These are phyloP conservation scores for Aschersonia sp. DNA, from an alignment of 2,329 filamentous ascomycete genomes.

Conservation along the genomic window DNA sequence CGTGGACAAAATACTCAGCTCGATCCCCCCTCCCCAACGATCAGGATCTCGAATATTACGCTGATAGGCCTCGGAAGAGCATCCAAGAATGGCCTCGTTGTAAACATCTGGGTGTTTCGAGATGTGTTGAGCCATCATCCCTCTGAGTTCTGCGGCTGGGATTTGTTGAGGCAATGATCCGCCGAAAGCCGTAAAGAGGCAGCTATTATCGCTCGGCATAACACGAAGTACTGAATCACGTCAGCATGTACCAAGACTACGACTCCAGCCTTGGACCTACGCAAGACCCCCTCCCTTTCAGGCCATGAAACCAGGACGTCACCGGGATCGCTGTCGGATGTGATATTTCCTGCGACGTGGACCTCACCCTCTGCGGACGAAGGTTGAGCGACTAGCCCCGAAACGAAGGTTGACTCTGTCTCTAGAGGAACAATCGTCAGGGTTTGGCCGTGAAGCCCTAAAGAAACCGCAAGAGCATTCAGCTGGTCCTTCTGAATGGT, in stretches of 20 bases:
- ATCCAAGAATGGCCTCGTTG: conserved; percentile 62
- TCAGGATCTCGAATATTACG: conserved; percentile 66
- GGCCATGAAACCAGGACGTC: conserved; percentile 31
- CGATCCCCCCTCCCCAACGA: conserved; percentile 84
- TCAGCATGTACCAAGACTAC: not conserved
- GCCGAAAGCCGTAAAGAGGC: conserved; percentile 81
- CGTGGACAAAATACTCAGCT: conserved; percentile 70
- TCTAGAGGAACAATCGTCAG: conserved; percentile 28
- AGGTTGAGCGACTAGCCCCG: not conserved
- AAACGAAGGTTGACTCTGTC: not conserved
- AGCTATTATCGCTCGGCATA: conserved; percentile 95
- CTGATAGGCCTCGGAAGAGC: conserved; percentile 61
- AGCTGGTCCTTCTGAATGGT: conserved; percentile 45
- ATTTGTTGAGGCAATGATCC: conserved; percentile 53
- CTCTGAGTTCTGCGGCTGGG: conserved; percentile 45
- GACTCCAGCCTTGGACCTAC: conserved; percentile 15
- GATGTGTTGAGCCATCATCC: conserved; percentile 66
- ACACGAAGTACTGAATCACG: conserved; percentile 55
- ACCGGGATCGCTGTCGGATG: conserved; percentile 9
- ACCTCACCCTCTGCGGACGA: not conserved
- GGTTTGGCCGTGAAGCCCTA: conserved; percentile 33
- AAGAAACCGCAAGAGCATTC: conserved; percentile 30
- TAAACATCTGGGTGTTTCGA: conserved; percentile 59
- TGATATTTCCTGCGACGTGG: not conserved
- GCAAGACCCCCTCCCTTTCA: conserved; percentile 33